Evolutionary conservation across 1,284 basidiomycete species (phyloP).

Genomic region (Ustilago xerochloae): DNA sequence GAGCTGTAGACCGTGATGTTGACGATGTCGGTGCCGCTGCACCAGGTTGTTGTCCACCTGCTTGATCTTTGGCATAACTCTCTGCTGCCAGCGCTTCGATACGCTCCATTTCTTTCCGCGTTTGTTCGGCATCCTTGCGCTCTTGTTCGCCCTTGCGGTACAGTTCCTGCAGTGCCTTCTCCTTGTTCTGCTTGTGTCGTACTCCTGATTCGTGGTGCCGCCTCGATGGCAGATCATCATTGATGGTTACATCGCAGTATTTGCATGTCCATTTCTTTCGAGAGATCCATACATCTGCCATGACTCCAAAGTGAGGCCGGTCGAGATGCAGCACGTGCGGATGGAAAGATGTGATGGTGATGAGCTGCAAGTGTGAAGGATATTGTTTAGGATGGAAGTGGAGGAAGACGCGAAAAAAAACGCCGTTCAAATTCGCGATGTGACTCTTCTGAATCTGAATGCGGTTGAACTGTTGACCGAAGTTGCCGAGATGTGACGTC

Average conservation of each 20-base stretch:
- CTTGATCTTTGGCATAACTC: conserved; percentile 60
- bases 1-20: neutral
- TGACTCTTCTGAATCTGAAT: neutral
- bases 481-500: conserved; percentile 1
- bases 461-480: neutral
- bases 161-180: conserved; percentile 87
- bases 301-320: conserved; percentile 3
- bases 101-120: conserved; percentile 83
- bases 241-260: conserved; percentile 67
- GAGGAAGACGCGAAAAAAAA: neutral
- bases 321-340: neutral
- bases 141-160: conserved; percentile 92
- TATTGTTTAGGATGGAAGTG: neutral
- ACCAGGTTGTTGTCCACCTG: neutral
- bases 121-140: conserved; percentile 85
- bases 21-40: conserved; percentile 68
- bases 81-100: conserved; percentile 78
- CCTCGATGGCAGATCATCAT: conserved; percentile 74
- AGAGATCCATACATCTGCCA: conserved; percentile 65
- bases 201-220: conserved; percentile 92
- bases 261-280: conserved; percentile 66
- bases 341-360: too few relatives aligned
- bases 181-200: conserved; percentile 92
- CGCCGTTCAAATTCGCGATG: conserved; percentile 6
- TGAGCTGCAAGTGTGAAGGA: neutral